A percentile compares a stretch with the other conserved stretches of the same genome.
These are phyloP conservation scores for Ogataea nakhonphanomensis DNA, from an alignment of 805 yeast genomes.

Conservation along the genomic window DNA sequence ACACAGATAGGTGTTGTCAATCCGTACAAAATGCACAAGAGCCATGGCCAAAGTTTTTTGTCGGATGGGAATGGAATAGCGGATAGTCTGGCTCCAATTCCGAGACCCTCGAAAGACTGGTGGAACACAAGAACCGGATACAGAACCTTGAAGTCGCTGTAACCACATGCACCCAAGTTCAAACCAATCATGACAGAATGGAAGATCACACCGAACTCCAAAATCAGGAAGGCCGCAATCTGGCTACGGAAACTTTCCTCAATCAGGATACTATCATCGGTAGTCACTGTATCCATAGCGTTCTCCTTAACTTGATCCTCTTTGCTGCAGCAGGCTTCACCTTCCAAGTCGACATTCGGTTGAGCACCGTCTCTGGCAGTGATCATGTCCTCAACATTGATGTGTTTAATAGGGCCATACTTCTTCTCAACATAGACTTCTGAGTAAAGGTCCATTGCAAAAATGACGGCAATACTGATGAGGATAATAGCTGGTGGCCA, in stretches of 20 bases:
- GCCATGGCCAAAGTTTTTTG: constrained; percentile 41
- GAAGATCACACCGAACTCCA: constrained; percentile 77
- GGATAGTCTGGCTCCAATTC: constrained; percentile 74
- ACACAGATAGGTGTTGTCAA: constrained; percentile 69
- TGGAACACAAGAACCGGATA: constrained; percentile 66
- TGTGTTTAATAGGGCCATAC: neutral
- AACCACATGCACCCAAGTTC: constrained; percentile 68
- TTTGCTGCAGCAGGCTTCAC: too few relatives aligned
- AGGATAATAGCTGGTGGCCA: neutral
- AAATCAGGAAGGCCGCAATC: constrained; percentile 49
- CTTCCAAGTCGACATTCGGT: too few relatives aligned
- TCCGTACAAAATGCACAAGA: constrained; percentile 45
- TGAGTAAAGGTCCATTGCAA: neutral
- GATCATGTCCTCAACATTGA: neutral
- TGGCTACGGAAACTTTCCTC: constrained; percentile 45
- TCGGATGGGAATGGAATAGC: constrained; percentile 41
- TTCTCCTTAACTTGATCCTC: neutral
- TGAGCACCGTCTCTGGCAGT: neutral
- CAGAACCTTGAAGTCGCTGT: constrained; percentile 61
- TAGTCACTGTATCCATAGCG: neutral
- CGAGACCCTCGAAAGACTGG: constrained; percentile 82
- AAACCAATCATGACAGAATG: constrained; percentile 81
- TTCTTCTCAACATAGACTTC: neutral
- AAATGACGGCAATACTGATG: neutral
- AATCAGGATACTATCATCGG: neutral